Base-by-base conservation (phyloP, 805 yeast genomes). In the Jamesozyma rosinii region DNA sequence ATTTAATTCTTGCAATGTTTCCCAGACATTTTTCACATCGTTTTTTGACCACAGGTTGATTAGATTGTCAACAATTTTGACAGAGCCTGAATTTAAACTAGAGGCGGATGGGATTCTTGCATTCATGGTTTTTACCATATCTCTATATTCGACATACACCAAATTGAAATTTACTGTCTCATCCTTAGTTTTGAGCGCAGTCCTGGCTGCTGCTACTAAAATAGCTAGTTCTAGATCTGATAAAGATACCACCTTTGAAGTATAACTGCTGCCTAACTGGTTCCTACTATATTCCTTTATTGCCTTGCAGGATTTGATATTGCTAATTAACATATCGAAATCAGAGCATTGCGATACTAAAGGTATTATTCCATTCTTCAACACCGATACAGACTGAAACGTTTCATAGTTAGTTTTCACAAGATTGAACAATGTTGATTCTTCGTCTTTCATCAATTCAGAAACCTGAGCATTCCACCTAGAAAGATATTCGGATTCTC, bases 11-110 rank as follows among this genome's bases (percentile, higher is more conserved):
- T 74, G 75, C 27, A 88, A 58, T 1, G 73, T 66, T 50, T 84
- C 92, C 96, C 96, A 88, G 31, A 84, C 75, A 33, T 75, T 75
- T 38, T 75, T 70, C 49, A 87, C 70, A 22, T 80, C 75, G 29
- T 68, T 73, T 44, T 77, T 68, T 3, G 78, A 65, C 86, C 89
- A 79, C 5, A 75, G 55, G 51, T 81, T 77, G 47, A 69, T 49
- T 29, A 65, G 54, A 40, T 61, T 61, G 37, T 69, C 76, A 3
- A 57, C 33, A 13, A 52, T 45, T 14, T 64, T 4, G 68, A 57
- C 5, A 65, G 58, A 9, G 2, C 30, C 27, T 10, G 37, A 26
- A 64, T 55, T 21, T 50, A 47, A 44, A 38, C 43, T n/a, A 6
- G 61, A 53, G 42, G 66, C 42, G 42, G 64, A 49, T 11, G 72